Conservation (phyloP, 306 rosid species). For the Pyrus pyrifolia region DNA sequence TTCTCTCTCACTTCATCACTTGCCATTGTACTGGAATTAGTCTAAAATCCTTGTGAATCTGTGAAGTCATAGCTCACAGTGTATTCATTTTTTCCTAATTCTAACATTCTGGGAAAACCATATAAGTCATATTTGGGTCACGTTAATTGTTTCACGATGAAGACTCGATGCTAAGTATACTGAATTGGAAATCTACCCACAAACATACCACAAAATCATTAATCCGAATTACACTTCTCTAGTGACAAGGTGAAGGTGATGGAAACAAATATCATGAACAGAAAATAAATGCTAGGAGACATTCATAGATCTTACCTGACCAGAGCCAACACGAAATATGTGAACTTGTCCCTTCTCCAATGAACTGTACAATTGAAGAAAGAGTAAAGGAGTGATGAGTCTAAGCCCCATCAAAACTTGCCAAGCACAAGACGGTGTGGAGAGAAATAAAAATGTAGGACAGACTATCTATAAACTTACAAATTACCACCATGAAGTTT, state of each 20-base stretch:
- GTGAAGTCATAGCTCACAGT: no score
- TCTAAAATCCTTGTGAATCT: no score
- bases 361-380: constrained; percentile 51
- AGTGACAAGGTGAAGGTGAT: background rate
- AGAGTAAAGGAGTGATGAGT: background rate
- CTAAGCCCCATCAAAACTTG: background rate
- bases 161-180: no score
- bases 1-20: no score
- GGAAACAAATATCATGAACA: background rate
- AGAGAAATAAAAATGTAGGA: background rate
- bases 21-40: no score
- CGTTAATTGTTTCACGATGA: background rate
- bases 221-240: background rate
- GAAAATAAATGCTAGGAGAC: background rate
- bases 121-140: background rate
- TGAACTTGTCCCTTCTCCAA: constrained; percentile 79
- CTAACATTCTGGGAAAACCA: background rate
- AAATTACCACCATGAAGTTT: background rate
- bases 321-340: constrained; percentile 87
- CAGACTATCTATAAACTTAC: background rate
- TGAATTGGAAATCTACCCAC: background rate
- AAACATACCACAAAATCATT: background rate
- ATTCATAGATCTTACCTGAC: constrained; percentile 49
- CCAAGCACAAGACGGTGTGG: background rate
- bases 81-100: no score